A percentile compares a stretch with the other conserved stretches of the same genome.
These are phyloP conservation scores for Termitomyces sp. DNA, from an alignment of 768 basidiomycete genomes.

Conservation along the genomic window DNA sequence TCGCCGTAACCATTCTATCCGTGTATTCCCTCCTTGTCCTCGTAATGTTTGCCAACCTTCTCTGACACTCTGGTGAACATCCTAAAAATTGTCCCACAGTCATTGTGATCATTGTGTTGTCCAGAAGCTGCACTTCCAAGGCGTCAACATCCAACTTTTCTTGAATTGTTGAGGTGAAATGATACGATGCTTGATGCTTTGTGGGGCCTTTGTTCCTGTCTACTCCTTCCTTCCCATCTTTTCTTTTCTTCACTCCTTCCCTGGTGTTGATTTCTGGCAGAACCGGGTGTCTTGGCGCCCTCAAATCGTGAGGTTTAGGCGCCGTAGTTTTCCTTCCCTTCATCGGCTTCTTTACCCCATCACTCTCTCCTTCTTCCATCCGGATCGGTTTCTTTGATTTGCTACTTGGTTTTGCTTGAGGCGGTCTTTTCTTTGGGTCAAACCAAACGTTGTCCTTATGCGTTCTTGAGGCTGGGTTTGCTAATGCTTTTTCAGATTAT, in stretches of 20 bases:
- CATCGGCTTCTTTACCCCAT: too few relatives aligned
- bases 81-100: neutral
- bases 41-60: constrained; percentile 6
- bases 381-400: too few relatives aligned
- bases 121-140: neutral
- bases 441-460: too few relatives aligned
- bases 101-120: neutral
- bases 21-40: constrained; percentile 11
- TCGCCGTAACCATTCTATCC: neutral
- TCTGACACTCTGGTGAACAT: constrained; percentile 2
- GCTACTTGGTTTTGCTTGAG: too few relatives aligned
- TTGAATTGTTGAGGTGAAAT: neutral
- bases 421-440: neutral
- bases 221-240: neutral
- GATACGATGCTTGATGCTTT: neutral
- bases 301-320: too few relatives aligned
- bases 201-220: too few relatives aligned
- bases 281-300: neutral
- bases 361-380: too few relatives aligned
- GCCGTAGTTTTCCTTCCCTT: too few relatives aligned
- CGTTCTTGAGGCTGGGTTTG: neutral
- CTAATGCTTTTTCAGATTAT: neutral
- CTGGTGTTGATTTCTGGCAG: neutral
- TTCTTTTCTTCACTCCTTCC: too few relatives aligned
- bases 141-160: neutral